These are phyloP conservation scores for Achaetomiella virescens DNA, from an alignment of 495 filamentous ascomycete species.

Conservation along the genomic window DNA sequence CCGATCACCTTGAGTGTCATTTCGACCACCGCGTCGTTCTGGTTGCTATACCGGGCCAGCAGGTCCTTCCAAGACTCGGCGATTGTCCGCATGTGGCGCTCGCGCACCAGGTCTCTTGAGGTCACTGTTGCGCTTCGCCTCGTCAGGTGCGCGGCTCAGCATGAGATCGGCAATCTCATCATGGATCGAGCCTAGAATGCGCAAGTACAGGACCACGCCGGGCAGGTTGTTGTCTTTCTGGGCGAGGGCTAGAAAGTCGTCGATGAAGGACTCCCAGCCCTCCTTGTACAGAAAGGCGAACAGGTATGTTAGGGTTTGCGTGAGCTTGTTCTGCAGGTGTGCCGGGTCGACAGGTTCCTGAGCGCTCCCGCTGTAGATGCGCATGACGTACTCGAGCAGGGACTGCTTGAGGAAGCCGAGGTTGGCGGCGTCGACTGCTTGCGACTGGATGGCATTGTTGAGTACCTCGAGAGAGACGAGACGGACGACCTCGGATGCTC, in stretches of 20 bases:
- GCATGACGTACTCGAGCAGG: constrained; percentile 68
- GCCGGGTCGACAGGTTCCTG: constrained; percentile 55
- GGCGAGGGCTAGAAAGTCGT: constrained; percentile 67
- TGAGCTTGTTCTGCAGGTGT: constrained; percentile 91
- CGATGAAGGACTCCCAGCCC: constrained; percentile 81
- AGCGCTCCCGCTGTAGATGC: constrained; percentile 57
- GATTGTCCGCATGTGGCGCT: constrained; percentile 78
- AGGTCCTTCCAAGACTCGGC: constrained; percentile 87
- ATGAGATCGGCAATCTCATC: constrained; percentile 95
- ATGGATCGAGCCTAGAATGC: constrained; percentile 79
- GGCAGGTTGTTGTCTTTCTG: constrained; percentile 56
- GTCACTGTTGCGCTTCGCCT: constrained; percentile 70
- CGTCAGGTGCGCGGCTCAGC: constrained; percentile 63
- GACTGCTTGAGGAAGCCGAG: constrained; percentile 66
- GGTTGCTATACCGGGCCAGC: constrained; percentile 68
- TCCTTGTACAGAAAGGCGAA: constrained; percentile 79
- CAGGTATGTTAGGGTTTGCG: constrained; percentile 87
- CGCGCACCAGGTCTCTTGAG: constrained; percentile 85
- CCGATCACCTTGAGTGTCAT: constrained; percentile 82
- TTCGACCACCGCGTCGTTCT: constrained; percentile 69
- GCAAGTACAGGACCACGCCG: constrained; percentile 81
- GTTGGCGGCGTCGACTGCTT: constrained; percentile 60
- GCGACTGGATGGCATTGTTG: constrained; percentile 77
- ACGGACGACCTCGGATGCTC: constrained; percentile 73
- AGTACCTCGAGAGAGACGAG: constrained; percentile 84